These are phyloP conservation scores for Cytospora mali DNA, from an alignment of 2,329 filamentous ascomycete species.

Conservation along the genomic window DNA sequence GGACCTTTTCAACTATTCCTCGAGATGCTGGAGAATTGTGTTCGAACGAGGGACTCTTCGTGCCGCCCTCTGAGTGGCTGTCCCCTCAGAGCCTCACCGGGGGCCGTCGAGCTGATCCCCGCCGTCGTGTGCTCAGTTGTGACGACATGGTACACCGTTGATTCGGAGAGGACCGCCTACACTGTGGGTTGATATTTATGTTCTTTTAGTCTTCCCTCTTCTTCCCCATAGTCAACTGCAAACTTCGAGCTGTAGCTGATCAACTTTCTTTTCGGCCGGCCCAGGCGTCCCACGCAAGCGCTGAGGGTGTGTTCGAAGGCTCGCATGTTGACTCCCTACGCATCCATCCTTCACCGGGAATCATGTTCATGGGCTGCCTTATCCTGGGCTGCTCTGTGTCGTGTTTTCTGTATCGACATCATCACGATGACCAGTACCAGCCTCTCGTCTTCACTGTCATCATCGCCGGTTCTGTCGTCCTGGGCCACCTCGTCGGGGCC, in stretches of 20 bases:
- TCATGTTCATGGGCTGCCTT: slow-evolving; percentile 40
- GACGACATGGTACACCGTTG: slow-evolving; percentile 12
- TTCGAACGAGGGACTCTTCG: background rate
- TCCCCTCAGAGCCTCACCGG: background rate
- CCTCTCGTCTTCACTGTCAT: slow-evolving; percentile 36
- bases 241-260: background rate
- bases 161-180: slow-evolving; percentile 6
- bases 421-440: slow-evolving; percentile 37
- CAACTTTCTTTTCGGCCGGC: background rate
- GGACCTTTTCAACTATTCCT: background rate
- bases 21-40: background rate
- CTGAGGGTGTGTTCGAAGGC: background rate
- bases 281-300: background rate
- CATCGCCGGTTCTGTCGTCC: slow-evolving; percentile 31
- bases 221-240: background rate
- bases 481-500: slow-evolving; percentile 33
- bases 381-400: slow-evolving; percentile 41
- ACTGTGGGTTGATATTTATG: background rate
- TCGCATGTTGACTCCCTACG: slow-evolving; percentile 26
- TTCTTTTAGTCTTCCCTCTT: background rate
- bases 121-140: slow-evolving; percentile 12
- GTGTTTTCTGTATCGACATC: slow-evolving; percentile 40
- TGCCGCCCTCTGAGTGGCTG: background rate
- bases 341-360: slow-evolving; percentile 37
- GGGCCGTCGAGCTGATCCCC: slow-evolving; percentile 12